These are phyloP conservation scores for Euphorbia celastroides DNA, from an alignment of 441 rosid species.

Conservation along the genomic window DNA sequence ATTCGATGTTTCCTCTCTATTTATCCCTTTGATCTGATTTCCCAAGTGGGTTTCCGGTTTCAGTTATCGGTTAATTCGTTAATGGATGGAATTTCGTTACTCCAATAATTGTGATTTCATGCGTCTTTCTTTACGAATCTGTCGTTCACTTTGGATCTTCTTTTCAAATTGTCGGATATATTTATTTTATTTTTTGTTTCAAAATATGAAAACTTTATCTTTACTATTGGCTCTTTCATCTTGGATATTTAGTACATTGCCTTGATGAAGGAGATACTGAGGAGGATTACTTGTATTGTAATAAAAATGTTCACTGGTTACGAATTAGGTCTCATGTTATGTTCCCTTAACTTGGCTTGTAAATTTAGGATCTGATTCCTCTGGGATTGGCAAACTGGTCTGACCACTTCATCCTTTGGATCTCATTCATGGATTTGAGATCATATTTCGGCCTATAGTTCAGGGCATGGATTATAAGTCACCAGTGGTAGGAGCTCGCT, in stretches of 20 bases:
- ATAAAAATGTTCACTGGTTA: not conserved
- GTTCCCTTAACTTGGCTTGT: constrained; percentile 12
- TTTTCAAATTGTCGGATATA: not conserved
- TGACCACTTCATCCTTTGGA: constrained; percentile 16
- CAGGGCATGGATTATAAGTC: constrained; percentile 43
- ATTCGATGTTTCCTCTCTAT: not conserved
- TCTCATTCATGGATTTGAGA: constrained; percentile 21
- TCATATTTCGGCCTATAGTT: constrained; percentile 26
- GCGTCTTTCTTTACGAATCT: not conserved
- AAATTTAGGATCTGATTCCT: constrained; percentile 19
- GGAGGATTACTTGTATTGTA: not conserved
- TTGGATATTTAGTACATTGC: not conserved
- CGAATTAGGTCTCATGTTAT: constrained; percentile 11
- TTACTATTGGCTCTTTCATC: not conserved
- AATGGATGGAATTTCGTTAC: not conserved
- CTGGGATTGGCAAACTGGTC: constrained; percentile 12
- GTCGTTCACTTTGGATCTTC: not conserved
- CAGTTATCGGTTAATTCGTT: not conserved
- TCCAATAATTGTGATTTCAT: not conserved
- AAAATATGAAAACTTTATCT: no score
- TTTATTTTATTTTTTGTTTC: no score
- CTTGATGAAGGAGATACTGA: not conserved
- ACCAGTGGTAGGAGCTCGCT: constrained; percentile 33
- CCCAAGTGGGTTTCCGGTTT: not conserved
- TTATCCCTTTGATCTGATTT: constrained; percentile 1